Evolutionary conservation across 305 asterid genomes (phyloP), one percentile per base, ranked within the genome.

Genomic region (Rubia balearica): DNA sequence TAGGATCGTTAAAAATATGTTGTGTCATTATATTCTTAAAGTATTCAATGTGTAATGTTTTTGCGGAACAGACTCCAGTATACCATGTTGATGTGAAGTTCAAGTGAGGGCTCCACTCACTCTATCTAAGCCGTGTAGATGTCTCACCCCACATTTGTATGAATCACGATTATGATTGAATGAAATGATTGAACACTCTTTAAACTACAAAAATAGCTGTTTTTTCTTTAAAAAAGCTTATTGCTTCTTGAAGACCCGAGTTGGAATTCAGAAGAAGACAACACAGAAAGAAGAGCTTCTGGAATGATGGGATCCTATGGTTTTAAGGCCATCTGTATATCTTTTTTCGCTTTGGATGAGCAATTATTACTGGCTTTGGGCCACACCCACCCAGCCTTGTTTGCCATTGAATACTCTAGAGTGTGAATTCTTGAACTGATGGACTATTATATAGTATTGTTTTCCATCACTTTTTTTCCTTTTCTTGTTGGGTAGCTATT

Each of bases 301-400:
- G 65, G 71, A 36, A 30, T 61, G 42, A 61, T 61, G 65, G 65
- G 69, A 65, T 14, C 75, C 13, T 16, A 40, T 56, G 41, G 43
- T 72, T 64, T 21, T 38, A 51, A 49, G n/a, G 24, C 56, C 55
- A n/a, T n/a, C n/a, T n/a, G n/a, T n/a, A n/a, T n/a, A n/a, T 55
- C 41, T 22, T 22, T 4, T 61, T 55, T 48, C 64, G 16, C 24
- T 59, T 55, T 38, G 42, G 48, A 59, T 70, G 16, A 46, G 74
- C 60, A 46, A 76, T 68, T 62, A 74, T 68, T 74, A 24, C 9
- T 70, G 71, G 68, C 14, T 4, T 21, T 71, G 79, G 82, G 73
- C 65, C 81, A 71, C 75, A 68, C 59, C 79, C 81, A 76, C 68
- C 30, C 71, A 53, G 71, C 61, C 48, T 77, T 74, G 77, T 71